Evolutionary conservation across 768 basidiomycete genomes (phyloP).

Genomic region (Leucocoprinus leucothites): DNA sequence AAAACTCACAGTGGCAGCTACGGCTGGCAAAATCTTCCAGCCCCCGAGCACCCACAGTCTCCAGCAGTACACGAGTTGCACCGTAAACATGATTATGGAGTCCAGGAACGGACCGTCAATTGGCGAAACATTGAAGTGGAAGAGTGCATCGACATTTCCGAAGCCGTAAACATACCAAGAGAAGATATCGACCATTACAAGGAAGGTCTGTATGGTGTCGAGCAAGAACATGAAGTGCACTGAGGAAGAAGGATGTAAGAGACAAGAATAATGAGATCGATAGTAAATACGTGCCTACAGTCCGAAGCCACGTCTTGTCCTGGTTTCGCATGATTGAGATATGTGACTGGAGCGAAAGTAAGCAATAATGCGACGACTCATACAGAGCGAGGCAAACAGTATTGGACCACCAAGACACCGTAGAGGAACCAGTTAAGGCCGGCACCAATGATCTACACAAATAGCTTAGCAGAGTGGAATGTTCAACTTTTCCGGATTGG

Average conservation of each 20-base stretch:
- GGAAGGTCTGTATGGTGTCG: constrained; percentile 7
- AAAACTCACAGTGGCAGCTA: neutral
- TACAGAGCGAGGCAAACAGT: neutral
- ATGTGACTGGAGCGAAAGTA: neutral
- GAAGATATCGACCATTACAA: constrained; percentile 5
- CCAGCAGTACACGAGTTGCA: constrained; percentile 8
- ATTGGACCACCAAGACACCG: neutral
- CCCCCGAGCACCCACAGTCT: neutral
- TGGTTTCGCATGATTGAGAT: neutral
- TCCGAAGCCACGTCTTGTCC: neutral
- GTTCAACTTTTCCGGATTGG: no score
- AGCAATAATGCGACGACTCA: neutral
- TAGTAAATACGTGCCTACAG: neutral
- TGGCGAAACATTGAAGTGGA: neutral
- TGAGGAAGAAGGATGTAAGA: neutral
- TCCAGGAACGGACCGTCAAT: constrained; percentile 7
- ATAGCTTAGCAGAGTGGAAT: no score
- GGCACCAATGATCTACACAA: neutral
- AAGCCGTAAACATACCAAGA: constrained; percentile 7
- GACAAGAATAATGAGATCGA: neutral
- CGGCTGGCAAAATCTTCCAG: neutral
- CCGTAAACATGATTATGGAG: neutral
- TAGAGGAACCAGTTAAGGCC: constrained; percentile 4
- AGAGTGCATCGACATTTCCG: neutral
- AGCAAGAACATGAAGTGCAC: constrained; percentile 4